Evolutionary conservation across 2,329 filamentous ascomycete species (phyloP), one percentile per base, ranked within the genome.

Genomic region (Parastagonospora nodorum): DNA sequence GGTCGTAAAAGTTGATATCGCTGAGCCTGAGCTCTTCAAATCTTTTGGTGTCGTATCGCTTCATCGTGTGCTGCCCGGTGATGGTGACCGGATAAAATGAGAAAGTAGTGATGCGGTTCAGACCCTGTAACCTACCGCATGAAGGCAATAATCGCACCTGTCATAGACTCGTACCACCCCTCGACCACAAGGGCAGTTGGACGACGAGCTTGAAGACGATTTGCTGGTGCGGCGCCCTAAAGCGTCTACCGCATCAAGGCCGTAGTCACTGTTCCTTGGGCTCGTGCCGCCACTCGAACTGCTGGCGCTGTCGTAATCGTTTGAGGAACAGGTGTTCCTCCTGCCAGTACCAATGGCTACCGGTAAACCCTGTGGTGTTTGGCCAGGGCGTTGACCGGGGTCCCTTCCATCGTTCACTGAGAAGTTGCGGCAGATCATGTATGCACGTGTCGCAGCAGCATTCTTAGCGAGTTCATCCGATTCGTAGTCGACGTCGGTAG

Each of bases 371-470:
- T 88, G 84, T 37, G 84, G 77, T 73, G 79, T 60, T 73, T 83
- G 70, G 73, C 82, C 73, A 67, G 81, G 77, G 72, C 82, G 58
- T 75, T 85, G 65, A 62, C 82, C 68, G 69, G 78, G 84, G 58
- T 83, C 84, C 91, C 96, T 96, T 72, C 93, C 93, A 66, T 95
- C 92, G 72, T 96, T 97, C 74, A 95, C 90, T 48, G 91, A 96
- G 78, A 97, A 97, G 81, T 96, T 96, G 59, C 92, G 88, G 81
- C 93, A 97, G 62, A 97, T 94, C 85, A 96, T 93, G 77, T 96
- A 97, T 50, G 93, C 93, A 56, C 92, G 89, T 84, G 95, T 95
- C 53, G 93, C 93, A 24, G 93, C 93, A 67, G 93, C 94, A 75
- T 97, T 92, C 70, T 92, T 90, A 40, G 93, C 93, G 60, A 96